Conservation (phyloP, 306 rosid species). For the Rubus idaeus region DNA sequence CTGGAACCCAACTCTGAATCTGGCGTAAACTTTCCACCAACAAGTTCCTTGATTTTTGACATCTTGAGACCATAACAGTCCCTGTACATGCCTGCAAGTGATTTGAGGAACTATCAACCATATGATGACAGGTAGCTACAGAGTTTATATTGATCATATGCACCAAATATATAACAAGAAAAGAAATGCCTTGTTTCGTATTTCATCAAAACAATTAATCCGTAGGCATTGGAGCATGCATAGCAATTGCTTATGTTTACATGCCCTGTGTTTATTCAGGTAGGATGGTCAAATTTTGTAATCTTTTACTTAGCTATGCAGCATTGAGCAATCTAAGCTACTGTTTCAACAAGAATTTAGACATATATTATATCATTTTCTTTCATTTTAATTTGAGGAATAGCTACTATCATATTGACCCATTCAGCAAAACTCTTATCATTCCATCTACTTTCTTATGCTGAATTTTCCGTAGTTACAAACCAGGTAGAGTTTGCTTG, state of each 20-base stretch:
- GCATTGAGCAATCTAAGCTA: background rate
- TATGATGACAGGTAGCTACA: background rate
- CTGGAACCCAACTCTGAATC: constrained; percentile 65
- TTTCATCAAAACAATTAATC: background rate
- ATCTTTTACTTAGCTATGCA: background rate
- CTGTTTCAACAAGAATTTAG: background rate
- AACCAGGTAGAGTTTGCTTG: constrained; percentile 89
- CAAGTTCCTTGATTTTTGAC: constrained; percentile 41
- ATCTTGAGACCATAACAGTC: constrained; percentile 54
- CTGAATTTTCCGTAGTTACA: constrained; percentile 32
- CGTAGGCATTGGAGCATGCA: background rate
- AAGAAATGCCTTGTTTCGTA: background rate
- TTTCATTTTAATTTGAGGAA: background rate
- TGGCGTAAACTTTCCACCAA: constrained; percentile 60
- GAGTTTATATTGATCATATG: background rate
- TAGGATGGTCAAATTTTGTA: background rate
- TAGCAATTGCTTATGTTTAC: background rate
- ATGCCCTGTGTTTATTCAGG: background rate
- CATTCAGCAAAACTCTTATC: background rate
- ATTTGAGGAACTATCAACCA: constrained; percentile 15
- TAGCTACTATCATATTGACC: background rate
- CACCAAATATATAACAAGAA: background rate
- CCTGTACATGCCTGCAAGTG: constrained; percentile 68
- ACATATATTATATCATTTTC: background rate
- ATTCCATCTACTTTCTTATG: constrained; percentile 10